Conservation (phyloP, 2,329 filamentous ascomycete species). For the Exophiala spinifera region DNA sequence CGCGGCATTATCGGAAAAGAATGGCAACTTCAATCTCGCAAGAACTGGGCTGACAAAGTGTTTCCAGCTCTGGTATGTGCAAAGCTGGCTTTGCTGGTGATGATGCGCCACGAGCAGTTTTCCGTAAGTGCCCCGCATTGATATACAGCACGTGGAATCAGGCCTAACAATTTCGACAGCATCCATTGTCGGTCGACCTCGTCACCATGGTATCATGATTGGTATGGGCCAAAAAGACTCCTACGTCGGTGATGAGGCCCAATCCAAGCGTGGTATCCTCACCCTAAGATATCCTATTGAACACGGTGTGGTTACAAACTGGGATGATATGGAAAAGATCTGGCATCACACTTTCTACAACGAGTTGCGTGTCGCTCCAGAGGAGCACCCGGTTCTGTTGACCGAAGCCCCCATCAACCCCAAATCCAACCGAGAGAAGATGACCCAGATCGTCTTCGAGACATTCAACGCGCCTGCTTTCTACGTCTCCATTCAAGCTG, state of each 20-base stretch:
- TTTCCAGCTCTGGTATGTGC: constrained; percentile 96
- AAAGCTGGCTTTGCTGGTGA: constrained; percentile 99
- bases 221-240: constrained; percentile 99
- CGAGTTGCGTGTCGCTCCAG: constrained; percentile 98
- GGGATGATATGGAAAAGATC: constrained; percentile 99
- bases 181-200: constrained; percentile 98
- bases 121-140: constrained; percentile 73
- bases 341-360: constrained; percentile 99
- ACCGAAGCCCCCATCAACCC: constrained; percentile 99
- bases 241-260: constrained; percentile 99
- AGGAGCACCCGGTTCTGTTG: constrained; percentile 99
- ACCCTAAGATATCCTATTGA: constrained; percentile 99
- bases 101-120: constrained; percentile 99
- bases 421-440: constrained; percentile 99
- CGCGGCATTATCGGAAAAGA: constrained; percentile 18
- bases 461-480: constrained; percentile 99
- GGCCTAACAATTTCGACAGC: constrained; percentile 52
- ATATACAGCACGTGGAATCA: not conserved
- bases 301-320: constrained; percentile 99
- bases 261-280: constrained; percentile 99
- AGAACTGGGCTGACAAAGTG: constrained; percentile 28
- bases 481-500: constrained; percentile 99
- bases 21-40: constrained; percentile 2
- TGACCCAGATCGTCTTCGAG: constrained; percentile 99
- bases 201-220: constrained; percentile 99